Evolutionary conservation across 2,329 filamentous ascomycete species (phyloP).

Genomic region (Colletotrichum tofieldiae): DNA sequence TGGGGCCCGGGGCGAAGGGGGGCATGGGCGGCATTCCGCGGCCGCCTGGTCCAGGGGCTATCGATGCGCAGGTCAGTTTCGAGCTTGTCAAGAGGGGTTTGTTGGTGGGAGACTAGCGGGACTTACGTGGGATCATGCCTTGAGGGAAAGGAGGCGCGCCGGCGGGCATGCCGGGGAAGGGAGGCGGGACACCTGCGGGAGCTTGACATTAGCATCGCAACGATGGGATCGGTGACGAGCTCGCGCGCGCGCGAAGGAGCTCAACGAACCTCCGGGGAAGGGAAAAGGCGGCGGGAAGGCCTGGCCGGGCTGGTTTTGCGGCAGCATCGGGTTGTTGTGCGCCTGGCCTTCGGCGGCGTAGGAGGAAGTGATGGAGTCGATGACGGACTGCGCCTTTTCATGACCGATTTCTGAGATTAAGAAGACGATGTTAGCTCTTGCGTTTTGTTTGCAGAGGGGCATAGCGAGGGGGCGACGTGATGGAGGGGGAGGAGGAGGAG

Average conservation of each 20-base stretch:
- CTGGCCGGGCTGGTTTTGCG: conserved; percentile 75
- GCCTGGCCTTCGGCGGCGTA: conserved; percentile 96
- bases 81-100: conserved; percentile 17
- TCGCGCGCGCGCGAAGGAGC: not conserved
- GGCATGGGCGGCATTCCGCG: conserved; percentile 65
- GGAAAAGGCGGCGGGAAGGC: conserved; percentile 69
- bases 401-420: conserved; percentile 89
- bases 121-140: conserved; percentile 68
- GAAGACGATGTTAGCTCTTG: conserved; percentile 34
- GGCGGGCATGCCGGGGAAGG: conserved; percentile 68
- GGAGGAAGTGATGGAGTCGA: conserved; percentile 96
- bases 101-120: not conserved
- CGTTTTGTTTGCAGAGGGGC: not conserved
- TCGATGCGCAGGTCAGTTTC: conserved; percentile 22
- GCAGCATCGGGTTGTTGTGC: conserved; percentile 87
- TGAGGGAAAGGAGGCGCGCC: conserved; percentile 60
- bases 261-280: conserved; percentile 70
- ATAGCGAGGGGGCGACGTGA: not conserved
- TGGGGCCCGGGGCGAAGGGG: conserved; percentile 59
- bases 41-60: conserved; percentile 66
- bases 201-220: conserved; percentile 47
- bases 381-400: conserved; percentile 98
- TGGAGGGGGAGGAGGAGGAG: not conserved
- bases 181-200: conserved; percentile 67
- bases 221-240: not conserved